Base-by-base conservation (phyloP, 306 rosid genomes). In the Delonix regia region DNA sequence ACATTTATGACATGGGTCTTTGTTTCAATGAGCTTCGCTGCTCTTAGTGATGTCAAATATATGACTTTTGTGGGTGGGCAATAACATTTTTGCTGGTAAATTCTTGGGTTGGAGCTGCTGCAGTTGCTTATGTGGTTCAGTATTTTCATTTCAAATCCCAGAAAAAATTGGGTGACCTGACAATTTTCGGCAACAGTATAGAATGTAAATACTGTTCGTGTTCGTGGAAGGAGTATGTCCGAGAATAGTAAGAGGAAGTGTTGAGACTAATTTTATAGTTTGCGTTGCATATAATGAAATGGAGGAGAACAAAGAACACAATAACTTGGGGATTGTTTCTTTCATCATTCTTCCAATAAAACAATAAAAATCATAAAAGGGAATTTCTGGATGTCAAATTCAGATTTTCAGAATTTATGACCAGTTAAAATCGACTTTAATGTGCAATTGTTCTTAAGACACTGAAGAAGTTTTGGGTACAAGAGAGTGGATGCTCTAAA, bases 1-100 rank as follows among this genome's bases (percentile, higher is more conserved):
- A 56, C 24, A 75, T 42, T 71, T 51, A 45, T 7, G 66, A 76
- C 38, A 27, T 78, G 66, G 60, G 62, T 64, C 13, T 75, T 64
- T 63, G 18, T 61, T 79, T 6, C 36, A 76, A 24, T 69, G 4
- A 45, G 69, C 19, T 27, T 30, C 13, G 34, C 24, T 36, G 27
- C 15, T 27, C 55, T 28, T 28, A 9, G 33, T 21, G 44, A 51
- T 74, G 68, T 56, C 55, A 22, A 24, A 25, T 22, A 24, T 55
- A 16, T 16, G 3, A 12, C 10, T 9, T 16, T 33, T 52, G n/a
- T 44, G 18, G 6, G 18, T 44, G n/a, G 39, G 33, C 22, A 12
- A 14, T 44, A 60, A 25, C 33, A 47, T 28, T 52, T 81, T 33
- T 42, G 7, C 39, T 25, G 42, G 64, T n/a, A 18, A 67, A 65